phyloP scores from a whole-genome alignment of 2,329 filamentous ascomycete species.

The Aciculosporium take region DNA sequence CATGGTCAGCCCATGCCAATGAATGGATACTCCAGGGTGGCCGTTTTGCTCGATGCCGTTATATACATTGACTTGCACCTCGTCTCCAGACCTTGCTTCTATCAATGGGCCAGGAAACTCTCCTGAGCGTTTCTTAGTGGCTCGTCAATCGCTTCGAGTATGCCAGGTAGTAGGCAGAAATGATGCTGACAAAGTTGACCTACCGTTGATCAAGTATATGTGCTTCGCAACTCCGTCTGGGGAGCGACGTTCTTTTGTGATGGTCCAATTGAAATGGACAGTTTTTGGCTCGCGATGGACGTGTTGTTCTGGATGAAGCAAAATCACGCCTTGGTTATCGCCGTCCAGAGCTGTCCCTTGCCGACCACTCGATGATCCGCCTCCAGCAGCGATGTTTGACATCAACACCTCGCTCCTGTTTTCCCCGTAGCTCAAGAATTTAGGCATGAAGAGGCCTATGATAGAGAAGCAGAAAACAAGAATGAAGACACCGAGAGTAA shows the following conservation, averaged over 20 bases:
- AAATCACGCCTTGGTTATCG: slow-evolving; percentile 4
- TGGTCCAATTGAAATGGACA: slow-evolving; percentile 22
- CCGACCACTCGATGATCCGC: no score
- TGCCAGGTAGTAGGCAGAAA: neutral
- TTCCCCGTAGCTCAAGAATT: no score
- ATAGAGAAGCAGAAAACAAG: no score
- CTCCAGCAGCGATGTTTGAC: no score
- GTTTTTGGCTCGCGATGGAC: slow-evolving; percentile 19
- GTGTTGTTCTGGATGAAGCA: slow-evolving; percentile 31
- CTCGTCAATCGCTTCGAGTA: neutral
- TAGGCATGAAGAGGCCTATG: no score
- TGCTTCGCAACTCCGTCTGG: slow-evolving; percentile 36
- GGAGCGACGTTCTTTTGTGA: slow-evolving; percentile 22
- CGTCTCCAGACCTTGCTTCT: slow-evolving; percentile 30
- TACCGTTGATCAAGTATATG: slow-evolving; percentile 35
- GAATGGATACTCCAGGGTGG: slow-evolving; percentile 34
- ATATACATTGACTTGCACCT: slow-evolving; percentile 24
- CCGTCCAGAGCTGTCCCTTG: neutral
- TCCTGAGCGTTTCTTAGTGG: slow-evolving; percentile 8
- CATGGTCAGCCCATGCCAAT: slow-evolving; percentile 57
- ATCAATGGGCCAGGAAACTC: slow-evolving; percentile 30
- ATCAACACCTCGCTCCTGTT: no score
- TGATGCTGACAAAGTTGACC: neutral
- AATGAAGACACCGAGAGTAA: no score
- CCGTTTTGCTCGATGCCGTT: slow-evolving; percentile 18